Percentiles rank a stretch among this genome's conserved stretches.
Evolutionary conservation across 345 rosid genomes (phyloP).

Genomic region (Populus pruinosa): DNA sequence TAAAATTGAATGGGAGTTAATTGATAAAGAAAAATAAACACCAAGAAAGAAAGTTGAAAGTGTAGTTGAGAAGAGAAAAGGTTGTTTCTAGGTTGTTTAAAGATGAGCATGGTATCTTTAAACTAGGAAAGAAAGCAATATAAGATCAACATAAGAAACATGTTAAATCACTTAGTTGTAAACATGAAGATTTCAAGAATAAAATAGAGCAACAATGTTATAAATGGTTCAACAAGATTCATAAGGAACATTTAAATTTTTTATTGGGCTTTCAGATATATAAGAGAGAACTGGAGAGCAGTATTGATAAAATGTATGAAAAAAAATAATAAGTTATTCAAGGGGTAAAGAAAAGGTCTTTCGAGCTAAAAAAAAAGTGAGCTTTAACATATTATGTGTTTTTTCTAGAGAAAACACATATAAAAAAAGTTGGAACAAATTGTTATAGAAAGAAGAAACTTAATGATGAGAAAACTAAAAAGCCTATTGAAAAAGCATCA

Average conservation of each 20-base stretch:
- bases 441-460: conserved; percentile 66
- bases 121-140: conserved; percentile 63
- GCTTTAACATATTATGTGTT: conserved; percentile 42
- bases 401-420: conserved; percentile 54
- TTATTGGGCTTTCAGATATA: conserved; percentile 73
- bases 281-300: conserved; percentile 70
- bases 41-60: conserved; percentile 51
- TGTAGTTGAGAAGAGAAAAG: conserved; percentile 53
- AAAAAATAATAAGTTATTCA: conserved; percentile 63
- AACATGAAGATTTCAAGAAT: conserved; percentile 80
- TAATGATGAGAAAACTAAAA: conserved; percentile 50
- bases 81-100: conserved; percentile 60
- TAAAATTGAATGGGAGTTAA: conserved; percentile 85
- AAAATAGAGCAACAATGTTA: conserved; percentile 68
- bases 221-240: conserved; percentile 80
- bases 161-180: conserved; percentile 54
- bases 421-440: conserved; percentile 67
- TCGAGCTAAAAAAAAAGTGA: conserved; percentile 72
- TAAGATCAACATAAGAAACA: conserved; percentile 57
- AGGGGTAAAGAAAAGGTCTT: conserved; percentile 67
- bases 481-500: too few relatives aligned
- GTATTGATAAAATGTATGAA: conserved; percentile 65
- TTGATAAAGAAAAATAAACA: conserved; percentile 83
- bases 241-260: conserved; percentile 79
- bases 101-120: conserved; percentile 72